A percentile compares a stretch with the other conserved stretches of the same genome.
Conservation (phyloP, 2,329 filamentous ascomycete genomes). For the Clarireedia homoeocarpa region DNA sequence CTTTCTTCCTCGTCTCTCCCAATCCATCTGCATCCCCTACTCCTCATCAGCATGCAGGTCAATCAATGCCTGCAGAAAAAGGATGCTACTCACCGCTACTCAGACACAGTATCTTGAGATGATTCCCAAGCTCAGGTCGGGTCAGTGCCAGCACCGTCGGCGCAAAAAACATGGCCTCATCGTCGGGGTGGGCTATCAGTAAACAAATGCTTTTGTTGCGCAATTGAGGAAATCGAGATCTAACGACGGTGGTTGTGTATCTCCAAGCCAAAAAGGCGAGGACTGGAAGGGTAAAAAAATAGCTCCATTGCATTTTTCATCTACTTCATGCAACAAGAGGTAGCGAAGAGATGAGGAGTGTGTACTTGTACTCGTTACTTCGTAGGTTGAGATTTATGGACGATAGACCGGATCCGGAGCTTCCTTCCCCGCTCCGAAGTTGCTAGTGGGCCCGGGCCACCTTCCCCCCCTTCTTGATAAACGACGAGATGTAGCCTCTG, state of each 20-base stretch:
- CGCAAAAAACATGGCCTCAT: conserved; percentile 99
- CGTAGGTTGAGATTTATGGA: background rate
- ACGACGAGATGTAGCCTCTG: too few species aligned
- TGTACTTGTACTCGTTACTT: background rate
- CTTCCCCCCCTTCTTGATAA: too few species aligned
- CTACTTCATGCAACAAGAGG: background rate
- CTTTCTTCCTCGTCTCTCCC: conserved; percentile 72
- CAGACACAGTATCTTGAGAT: conserved; percentile 88
- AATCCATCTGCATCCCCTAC: conserved; percentile 78
- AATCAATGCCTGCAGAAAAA: background rate
- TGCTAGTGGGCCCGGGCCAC: too few species aligned
- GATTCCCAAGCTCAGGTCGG: conserved; percentile 71
- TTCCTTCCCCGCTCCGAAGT: too few species aligned
- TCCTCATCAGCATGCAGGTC: conserved; percentile 15
- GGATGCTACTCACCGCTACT: conserved; percentile 56
- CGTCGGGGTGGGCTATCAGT: conserved; percentile 93
- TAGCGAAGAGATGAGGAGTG: background rate
- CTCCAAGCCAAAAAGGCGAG: conserved; percentile 33
- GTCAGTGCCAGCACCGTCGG: conserved; percentile 83
- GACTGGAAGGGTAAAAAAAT: conserved; percentile 29
- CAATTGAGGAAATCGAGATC: conserved; percentile 55
- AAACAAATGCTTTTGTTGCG: conserved; percentile 81
- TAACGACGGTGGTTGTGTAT: conserved; percentile 29
- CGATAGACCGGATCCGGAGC: too few species aligned
- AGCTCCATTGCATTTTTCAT: conserved; percentile 24